Base-by-base conservation (phyloP, 495 filamentous ascomycete genomes). In the Xylaria bambusicola region DNA sequence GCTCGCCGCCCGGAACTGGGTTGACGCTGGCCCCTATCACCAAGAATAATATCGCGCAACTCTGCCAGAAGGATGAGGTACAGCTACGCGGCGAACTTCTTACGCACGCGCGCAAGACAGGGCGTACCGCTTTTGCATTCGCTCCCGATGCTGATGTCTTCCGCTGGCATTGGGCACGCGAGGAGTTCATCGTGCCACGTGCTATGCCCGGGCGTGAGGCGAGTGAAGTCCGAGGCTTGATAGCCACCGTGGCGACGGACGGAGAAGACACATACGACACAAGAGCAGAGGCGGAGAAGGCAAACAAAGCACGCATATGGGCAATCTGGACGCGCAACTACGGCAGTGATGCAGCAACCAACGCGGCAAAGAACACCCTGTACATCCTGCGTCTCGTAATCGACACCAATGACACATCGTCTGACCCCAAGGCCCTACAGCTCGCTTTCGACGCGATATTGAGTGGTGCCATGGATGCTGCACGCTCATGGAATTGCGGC, bases 161-260 rank as follows among this genome's bases (percentile, higher is more conserved):
- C 64, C 74, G 84, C 56, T 98, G 94, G 93, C 92, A 96, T 69
- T 83, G 92, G 71, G 82, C 84, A 26, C 83, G 94, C 35, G 93
- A 97, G 76, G 90, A 95, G 38, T 97, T 91, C 68, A 88, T 92
- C 57, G 80, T 78, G 1, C 73, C 81, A 44, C 79, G 81, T 48
- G 73, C 79, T 23, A 79, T 79, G 24, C 51, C 58, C 10, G 58
- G 12, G 9, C 42, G 58, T 3, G 69, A 68, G 40, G 63, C 67
- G 3, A 88, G 89, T 0, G 56, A 66, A 1, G 69, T 86, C 63
- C 89, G 88, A 71, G 89, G 89, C 1, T 84, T 86, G 23, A 83
- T 87, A 6, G 79, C 84, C 1, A 51, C 44, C 13, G 44, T 61
- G 10, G 29, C 29, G 10, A 33, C 29, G 0, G n/a, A 0, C 17